Base-by-base conservation (phyloP, 108 stramenopile species). In the Cafeteria roenbergensis region DNA sequence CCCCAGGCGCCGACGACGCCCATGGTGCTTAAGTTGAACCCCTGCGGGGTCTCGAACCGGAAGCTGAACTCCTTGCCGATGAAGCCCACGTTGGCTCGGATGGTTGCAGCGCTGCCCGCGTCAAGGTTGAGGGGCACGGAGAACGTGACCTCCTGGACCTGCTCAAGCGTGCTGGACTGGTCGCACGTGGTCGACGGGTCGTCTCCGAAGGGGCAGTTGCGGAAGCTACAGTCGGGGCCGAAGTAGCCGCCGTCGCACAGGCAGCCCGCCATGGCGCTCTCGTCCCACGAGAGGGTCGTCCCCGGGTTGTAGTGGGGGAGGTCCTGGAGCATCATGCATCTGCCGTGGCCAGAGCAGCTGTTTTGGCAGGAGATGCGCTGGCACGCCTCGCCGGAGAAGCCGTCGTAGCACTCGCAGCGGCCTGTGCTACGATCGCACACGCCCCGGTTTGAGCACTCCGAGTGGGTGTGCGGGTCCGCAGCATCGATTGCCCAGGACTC, bases 331-430 rank as follows among this genome's bases (percentile, higher is more conserved):
- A 24, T 9, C 52, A 2, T 21, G 75, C 82, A 83, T 21, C 50
- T 50, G 22, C 83, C 83, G 59, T 84, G 81, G 25, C 80, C 80
- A 27, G 55, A 64, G 79, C 82, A 84, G 21, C 70, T 78, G 33
- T 80, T 81, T 34, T 78, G 78, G 69, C 80, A 81, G 35, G 76
- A 78, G n/a, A 81, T 79, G 51, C 86, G 75, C 61, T 87, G 76
- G 72, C 88, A 89, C 29, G 85, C 88, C 24, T 75, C 64, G 56
- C 88, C 88, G 42, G 84, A 81, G 78, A 87, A 89, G 34, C 85
- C 85, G 51, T 73, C 79, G 67, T 83, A 83, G 76, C 88, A 89
- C 58, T 81, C 72, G 72, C 88, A 89, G 62, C 76, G 58, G 34
- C 88, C 88, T 29, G 70, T 65, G 24, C 22, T 53, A 21, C 86